Conservation (phyloP, 495 filamentous ascomycete genomes). For the Aspergillus bridgeri region DNA sequence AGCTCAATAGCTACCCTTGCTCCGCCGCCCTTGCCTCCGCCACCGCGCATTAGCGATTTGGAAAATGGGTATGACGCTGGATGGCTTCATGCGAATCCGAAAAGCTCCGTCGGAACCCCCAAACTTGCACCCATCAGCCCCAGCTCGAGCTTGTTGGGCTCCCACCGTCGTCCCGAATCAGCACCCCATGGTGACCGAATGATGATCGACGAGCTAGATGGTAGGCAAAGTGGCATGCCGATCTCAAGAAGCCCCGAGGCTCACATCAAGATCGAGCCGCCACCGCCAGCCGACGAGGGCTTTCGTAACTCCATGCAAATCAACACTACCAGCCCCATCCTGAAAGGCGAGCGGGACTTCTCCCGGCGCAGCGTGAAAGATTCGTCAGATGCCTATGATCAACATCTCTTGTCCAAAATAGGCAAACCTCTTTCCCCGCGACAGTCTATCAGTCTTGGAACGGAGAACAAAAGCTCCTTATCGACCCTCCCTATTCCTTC, state of each 20-base stretch:
- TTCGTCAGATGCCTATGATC: constrained; percentile 72
- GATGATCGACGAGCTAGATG: constrained; percentile 40
- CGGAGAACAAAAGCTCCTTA: constrained; percentile 49
- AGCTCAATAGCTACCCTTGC: constrained; percentile 41
- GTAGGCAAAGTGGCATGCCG: constrained; percentile 29
- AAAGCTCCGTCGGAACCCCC: constrained; percentile 23
- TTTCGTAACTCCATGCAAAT: constrained; percentile 42
- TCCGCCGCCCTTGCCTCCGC: constrained; percentile 64
- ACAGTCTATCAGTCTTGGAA: constrained; percentile 50
- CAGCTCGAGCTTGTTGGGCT: constrained; percentile 53
- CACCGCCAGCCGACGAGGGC: constrained; percentile 41
- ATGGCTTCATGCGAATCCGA: constrained; percentile 56
- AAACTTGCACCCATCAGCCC: constrained; percentile 48
- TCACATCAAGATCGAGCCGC: constrained; percentile 48
- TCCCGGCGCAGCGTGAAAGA: constrained; percentile 55
- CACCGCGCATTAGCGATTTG: constrained; percentile 51
- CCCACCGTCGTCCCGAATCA: constrained; percentile 33
- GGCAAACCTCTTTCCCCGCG: constrained; percentile 60
- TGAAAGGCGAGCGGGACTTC: constrained; percentile 57
- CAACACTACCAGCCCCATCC: constrained; percentile 46
- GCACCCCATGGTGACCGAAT: constrained; percentile 35
- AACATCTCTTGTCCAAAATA: constrained; percentile 72
- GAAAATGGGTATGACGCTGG: constrained; percentile 56
- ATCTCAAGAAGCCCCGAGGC: constrained; percentile 33
- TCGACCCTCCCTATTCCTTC: constrained; percentile 47